Evolutionary conservation across 1,139 yeast species (phyloP).

Genomic region (Candida sp.): DNA sequence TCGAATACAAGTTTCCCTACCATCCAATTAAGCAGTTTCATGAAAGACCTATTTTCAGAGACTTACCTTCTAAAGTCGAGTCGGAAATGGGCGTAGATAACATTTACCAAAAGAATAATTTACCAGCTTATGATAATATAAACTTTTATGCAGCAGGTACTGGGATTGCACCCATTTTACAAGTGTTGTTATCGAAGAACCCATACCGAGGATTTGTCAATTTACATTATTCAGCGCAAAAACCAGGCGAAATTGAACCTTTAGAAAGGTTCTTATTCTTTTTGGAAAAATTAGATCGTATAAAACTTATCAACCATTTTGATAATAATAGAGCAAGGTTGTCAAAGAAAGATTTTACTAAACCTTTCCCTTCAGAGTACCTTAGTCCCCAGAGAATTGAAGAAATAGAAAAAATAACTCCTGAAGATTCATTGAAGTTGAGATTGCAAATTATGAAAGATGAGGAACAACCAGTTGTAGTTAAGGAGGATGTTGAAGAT

Average conservation of each 20-base stretch:
- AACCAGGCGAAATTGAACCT: constrained; percentile 50
- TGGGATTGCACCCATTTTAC: constrained; percentile 82
- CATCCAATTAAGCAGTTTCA: constrained; percentile 54
- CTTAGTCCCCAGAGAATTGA: constrained; percentile 32
- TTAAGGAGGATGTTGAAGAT: constrained; percentile 3
- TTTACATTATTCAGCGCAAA: constrained; percentile 64
- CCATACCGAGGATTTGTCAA: constrained; percentile 71
- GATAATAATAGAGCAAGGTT: constrained; percentile 43
- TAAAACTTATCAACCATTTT: constrained; percentile 48
- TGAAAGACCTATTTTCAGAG: constrained; percentile 63
- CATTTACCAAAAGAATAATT: constrained; percentile 19
- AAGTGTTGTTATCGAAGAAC: constrained; percentile 63
- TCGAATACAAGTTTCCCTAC: constrained; percentile 68
- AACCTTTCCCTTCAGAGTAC: constrained; percentile 40
- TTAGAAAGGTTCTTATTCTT: constrained; percentile 59
- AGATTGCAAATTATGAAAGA: constrained; percentile 24
- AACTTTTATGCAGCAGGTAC: constrained; percentile 84
- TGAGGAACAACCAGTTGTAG: constrained; percentile 6
- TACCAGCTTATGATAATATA: constrained; percentile 57
- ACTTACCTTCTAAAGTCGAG: constrained; percentile 62
- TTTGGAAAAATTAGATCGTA: constrained; percentile 68
- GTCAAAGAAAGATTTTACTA: constrained; percentile 28
- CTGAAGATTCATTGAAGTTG: constrained; percentile 29
- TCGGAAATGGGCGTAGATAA: constrained; percentile 37
- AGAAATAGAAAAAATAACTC: constrained; percentile 14